Percentiles rank a stretch among this genome's conserved stretches.
Evolutionary conservation across 2,329 filamentous ascomycete species (phyloP).

Genomic region (Fusarium gaditjirri): DNA sequence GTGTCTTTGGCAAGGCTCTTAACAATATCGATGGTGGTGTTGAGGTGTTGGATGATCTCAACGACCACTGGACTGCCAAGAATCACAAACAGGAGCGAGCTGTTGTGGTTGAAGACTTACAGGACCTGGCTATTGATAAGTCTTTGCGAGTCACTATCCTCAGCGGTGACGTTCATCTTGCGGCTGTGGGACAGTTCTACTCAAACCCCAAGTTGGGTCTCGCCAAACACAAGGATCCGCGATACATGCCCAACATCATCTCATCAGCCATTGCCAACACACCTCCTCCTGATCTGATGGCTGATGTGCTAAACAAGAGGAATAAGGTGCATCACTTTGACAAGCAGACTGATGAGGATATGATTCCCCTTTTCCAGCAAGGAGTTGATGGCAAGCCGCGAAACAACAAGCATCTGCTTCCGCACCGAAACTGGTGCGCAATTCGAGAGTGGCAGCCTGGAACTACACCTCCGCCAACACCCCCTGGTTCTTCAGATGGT

Average conservation of each 20-base stretch:
- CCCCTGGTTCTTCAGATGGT: conserved; percentile 63
- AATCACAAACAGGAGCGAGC: conserved; percentile 92
- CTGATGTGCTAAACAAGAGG: conserved; percentile 91
- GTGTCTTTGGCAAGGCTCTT: conserved; percentile 80
- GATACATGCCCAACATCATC: conserved; percentile 96
- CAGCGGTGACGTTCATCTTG: conserved; percentile 93
- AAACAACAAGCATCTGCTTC: conserved; percentile 90
- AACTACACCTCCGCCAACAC: conserved; percentile 76
- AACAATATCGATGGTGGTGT: conserved; percentile 93
- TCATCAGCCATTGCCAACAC: conserved; percentile 95
- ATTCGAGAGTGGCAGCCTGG: conserved; percentile 87
- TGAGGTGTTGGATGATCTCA: conserved; percentile 90
- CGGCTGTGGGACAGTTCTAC: conserved; percentile 93
- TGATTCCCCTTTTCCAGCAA: conserved; percentile 92
- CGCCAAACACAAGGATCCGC: conserved; percentile 88
- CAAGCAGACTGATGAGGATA: conserved; percentile 87
- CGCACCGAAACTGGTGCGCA: conserved; percentile 94
- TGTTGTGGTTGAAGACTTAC: conserved; percentile 87
- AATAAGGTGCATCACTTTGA: conserved; percentile 83
- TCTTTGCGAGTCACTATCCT: conserved; percentile 92
- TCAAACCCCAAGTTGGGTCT: conserved; percentile 84
- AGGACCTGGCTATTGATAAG: conserved; percentile 92
- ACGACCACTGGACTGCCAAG: conserved; percentile 98
- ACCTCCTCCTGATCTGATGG: conserved; percentile 86
- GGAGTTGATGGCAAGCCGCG: conserved; percentile 89